Evolutionary conservation across 2,329 filamentous ascomycete genomes (phyloP).

Genomic region (Scytalidium lignicola): DNA sequence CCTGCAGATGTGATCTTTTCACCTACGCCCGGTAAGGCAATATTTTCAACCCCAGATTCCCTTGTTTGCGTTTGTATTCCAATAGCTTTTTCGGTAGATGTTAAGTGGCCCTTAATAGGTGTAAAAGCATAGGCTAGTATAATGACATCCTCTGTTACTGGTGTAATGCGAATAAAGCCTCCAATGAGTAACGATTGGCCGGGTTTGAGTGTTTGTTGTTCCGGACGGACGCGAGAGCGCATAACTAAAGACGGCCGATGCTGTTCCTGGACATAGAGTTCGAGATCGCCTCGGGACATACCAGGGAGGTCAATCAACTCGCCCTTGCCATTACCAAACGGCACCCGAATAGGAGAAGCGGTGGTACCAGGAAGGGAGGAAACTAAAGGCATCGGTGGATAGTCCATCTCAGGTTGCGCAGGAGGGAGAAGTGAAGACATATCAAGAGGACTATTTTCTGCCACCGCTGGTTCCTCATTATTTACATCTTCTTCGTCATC

Average conservation of each 20-base stretch:
- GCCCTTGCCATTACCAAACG: slow-evolving; percentile 79
- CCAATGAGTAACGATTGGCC: slow-evolving; percentile 79
- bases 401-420: slow-evolving; percentile 64
- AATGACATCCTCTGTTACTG: slow-evolving; percentile 56
- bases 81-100: slow-evolving; percentile 73
- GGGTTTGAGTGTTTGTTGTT: slow-evolving; percentile 67
- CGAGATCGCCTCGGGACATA: slow-evolving; percentile 67
- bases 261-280: slow-evolving; percentile 62
- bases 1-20: slow-evolving; percentile 65
- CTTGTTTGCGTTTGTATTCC: slow-evolving; percentile 63
- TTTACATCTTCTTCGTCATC: slow-evolving; percentile 21
- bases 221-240: slow-evolving; percentile 67
- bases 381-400: slow-evolving; percentile 79
- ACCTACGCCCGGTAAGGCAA: slow-evolving; percentile 54
- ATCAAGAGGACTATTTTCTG: slow-evolving; percentile 10
- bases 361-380: slow-evolving; percentile 89
- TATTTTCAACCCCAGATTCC: slow-evolving; percentile 55
- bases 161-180: slow-evolving; percentile 83
- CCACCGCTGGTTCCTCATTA: slow-evolving; percentile 4
- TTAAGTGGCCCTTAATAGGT: slow-evolving; percentile 70
- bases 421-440: slow-evolving; percentile 64
- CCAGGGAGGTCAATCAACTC: slow-evolving; percentile 93
- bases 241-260: slow-evolving; percentile 69
- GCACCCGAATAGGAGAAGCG: slow-evolving; percentile 87
- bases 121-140: slow-evolving; percentile 86